Conservation (phyloP, 2,329 filamentous ascomycete species). For the Botryotinia calthae region DNA sequence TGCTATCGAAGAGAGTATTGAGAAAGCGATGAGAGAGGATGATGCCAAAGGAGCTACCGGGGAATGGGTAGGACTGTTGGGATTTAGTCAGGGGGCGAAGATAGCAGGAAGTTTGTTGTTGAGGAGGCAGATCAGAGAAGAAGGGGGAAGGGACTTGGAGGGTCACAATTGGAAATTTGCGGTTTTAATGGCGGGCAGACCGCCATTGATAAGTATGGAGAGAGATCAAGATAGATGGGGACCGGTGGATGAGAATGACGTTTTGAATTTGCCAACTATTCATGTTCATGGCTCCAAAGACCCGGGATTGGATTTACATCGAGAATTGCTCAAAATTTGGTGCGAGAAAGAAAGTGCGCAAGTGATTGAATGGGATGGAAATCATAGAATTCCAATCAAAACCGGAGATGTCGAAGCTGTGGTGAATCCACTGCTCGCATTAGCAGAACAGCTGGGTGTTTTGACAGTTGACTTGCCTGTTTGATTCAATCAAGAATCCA, state of each 20-base stretch:
- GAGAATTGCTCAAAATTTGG: constrained; percentile 55
- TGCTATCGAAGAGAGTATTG: constrained; percentile 44
- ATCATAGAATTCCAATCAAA: constrained; percentile 70
- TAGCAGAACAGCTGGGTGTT: constrained; percentile 14
- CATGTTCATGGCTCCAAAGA: constrained; percentile 67
- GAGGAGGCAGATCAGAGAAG: constrained; percentile 51
- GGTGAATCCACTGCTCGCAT: constrained; percentile 45
- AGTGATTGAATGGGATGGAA: constrained; percentile 71
- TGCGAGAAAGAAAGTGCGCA: constrained; percentile 53
- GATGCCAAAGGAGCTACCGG: constrained; percentile 48
- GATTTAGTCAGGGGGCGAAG: constrained; percentile 67
- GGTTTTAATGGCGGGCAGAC: constrained; percentile 59
- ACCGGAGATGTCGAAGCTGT: constrained; percentile 59
- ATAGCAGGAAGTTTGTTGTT: constrained; percentile 57
- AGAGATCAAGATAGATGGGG: constrained; percentile 34
- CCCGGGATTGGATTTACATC: constrained; percentile 57
- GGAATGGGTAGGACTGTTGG: constrained; percentile 59
- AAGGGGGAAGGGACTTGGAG: constrained; percentile 13
- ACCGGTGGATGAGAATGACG: constrained; percentile 42
- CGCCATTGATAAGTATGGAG: constrained; percentile 54
- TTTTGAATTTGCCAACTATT: constrained; percentile 56
- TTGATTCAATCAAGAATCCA: background rate
- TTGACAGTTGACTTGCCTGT: constrained; percentile 6
- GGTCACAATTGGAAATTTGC: constrained; percentile 53
- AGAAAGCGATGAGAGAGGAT: constrained; percentile 52